Evolutionary conservation across 1,139 yeast genomes (phyloP), one percentile per base, ranked within the genome.

Genomic region (Geotrichum cucujoidarum): DNA sequence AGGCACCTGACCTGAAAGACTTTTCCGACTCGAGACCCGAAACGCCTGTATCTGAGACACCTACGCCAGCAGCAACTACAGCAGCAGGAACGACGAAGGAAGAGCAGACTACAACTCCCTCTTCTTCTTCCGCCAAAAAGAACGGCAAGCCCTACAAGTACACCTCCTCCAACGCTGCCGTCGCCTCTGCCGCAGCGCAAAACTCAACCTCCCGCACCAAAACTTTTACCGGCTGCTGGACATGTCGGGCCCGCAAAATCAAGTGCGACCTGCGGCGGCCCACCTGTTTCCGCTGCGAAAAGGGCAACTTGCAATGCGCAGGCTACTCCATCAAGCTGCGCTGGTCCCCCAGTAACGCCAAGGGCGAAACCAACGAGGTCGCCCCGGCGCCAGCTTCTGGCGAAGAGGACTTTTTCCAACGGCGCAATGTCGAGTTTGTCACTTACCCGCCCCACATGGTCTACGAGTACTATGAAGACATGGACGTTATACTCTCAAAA

Each of bases 321-420:
- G 96, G 96, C 0, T 88, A 87, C 60, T 87, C 80, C 52, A 82
- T 88, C 54, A 85, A 83, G 54, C 74, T 88, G 24, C 71, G 89
- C 54, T 88, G 96, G 96, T 77, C 84, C 57, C 54, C 51, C 55
- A 47, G 47, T 25, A 16, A 49, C 53, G 54, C 56, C 54, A 52
- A 45, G 11, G 53, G 53, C 16, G 61, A 46, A 45, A 52, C 46
- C 51, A 59, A 50, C 24, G 58, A 54, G 16, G 42, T 52, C n/a
- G 53, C 53, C 16, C 43, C 49, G 22, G 42, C 37, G 32, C 39
- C 49, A 27, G 40, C 50, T 29, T 45, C 49, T 16, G 61, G 62
- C 1, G 74, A 68, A 17, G 64, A 70, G 1, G 80, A 75, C 51
- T 76, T 73, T 48, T 78, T 76, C 54, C 86, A 83, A 59, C 69